Evolutionary conservation across 108 stramenopile species (phyloP), one percentile per base, ranked within the genome.

Genomic region (Fragilariopsis cylindrus): DNA sequence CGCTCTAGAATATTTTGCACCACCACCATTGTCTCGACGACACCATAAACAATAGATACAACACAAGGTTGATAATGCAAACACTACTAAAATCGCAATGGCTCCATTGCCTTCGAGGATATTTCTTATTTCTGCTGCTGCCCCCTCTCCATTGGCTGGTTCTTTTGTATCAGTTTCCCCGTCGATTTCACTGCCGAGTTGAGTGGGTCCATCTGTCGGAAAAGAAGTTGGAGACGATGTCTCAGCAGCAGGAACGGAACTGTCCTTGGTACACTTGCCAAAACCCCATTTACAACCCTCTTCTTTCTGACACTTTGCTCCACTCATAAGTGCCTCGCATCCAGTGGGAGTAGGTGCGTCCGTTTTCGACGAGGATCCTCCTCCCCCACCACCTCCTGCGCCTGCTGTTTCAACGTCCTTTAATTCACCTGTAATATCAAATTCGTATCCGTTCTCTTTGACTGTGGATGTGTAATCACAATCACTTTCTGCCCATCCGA

Each of bases 401-500:
- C 49, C 50, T 30, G 39, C 15, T 12, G 1, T 49, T 30, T 42
- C 39, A 8, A 16, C 64, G 44, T 48, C 18, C 57, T 77, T 2
- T 45, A 71, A 43, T 6, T 64, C 30, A n/a, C 71, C 77, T 5
- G 77, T 73, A 67, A 78, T 72, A 6, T 41, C n/a, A 58, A 73
- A 72, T 45, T 78, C 72, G 57, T 68, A 78, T 2, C 69, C 74
- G 47, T 72, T 56, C 5, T 42, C 55, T 4, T 7, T 42, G 5
- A 78, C 65, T 18, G 76, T 50, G 13, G 56, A 57, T 42, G 72
- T 69, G 75, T 93, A 96, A 71, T 95, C 90, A 78, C 96, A 96
- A 55, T 86, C 60, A 65, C 87, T 87, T 75, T 92, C 93, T 9
- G 97, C 94, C 82, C 95, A 97, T 57, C 98, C 98, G 30, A 99